Evolutionary conservation across 75 land plant species (phyloP).

Genomic region (Sequoiadendron giganteum): DNA sequence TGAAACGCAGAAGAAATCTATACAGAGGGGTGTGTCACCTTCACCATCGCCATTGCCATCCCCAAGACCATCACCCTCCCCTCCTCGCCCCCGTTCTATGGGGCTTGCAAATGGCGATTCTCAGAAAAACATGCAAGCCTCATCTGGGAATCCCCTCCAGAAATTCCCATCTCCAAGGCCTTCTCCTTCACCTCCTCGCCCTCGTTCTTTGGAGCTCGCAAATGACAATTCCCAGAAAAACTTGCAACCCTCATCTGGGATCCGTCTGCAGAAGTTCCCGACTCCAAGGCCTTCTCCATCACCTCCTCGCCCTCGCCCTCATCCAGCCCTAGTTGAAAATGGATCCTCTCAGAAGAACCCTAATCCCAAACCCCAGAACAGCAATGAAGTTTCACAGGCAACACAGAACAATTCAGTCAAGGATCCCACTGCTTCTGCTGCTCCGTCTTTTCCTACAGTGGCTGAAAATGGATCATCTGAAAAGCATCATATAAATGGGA

Average conservation of each 20-base stretch:
- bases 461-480: conserved; percentile 10
- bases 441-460: neutral
- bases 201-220: neutral
- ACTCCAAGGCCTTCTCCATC: conserved; percentile 19
- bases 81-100: conserved; percentile 5
- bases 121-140: neutral
- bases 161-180: conserved; percentile 10
- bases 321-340: neutral
- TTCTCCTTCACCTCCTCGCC: conserved; percentile 17
- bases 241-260: neutral
- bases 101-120: neutral
- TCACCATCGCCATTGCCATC: conserved; percentile 14
- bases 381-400: neutral
- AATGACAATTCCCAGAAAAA: neutral
- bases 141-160: neutral
- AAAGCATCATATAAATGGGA: neutral
- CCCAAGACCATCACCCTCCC: conserved; percentile 23
- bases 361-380: neutral
- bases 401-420: neutral
- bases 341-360: neutral
- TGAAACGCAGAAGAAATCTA: neutral
- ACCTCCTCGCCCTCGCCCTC: conserved; percentile 8
- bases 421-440: neutral
- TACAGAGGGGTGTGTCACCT: neutral
- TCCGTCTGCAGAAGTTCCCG: neutral